Percentiles rank a stretch among this genome's conserved stretches.
phyloP scores from a whole-genome alignment of 208 protist genomes.

The Leishmania mexicana region DNA sequence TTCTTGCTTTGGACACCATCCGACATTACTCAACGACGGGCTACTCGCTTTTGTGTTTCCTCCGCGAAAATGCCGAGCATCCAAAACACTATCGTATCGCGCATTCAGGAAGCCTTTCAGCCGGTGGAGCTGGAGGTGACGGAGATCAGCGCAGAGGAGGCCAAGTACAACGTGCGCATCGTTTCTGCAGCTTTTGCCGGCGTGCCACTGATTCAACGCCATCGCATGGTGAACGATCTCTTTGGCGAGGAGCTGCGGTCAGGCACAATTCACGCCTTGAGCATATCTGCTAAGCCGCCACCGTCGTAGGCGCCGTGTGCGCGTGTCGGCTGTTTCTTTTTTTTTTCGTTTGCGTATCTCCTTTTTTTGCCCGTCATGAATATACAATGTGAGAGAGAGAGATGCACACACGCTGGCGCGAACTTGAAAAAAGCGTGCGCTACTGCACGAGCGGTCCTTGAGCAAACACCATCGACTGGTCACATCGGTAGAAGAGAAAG shows the following conservation, averaged over 20 bases:
- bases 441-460: not conserved
- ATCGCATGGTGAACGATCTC: constrained; percentile 73
- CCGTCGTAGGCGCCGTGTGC: not conserved
- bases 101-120: constrained; percentile 44
- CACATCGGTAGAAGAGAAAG: not conserved
- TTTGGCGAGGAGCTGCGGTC: constrained; percentile 74
- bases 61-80: constrained; percentile 12
- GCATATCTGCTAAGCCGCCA: constrained; percentile 60
- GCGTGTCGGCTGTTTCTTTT: not conserved
- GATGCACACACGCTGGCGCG: not conserved
- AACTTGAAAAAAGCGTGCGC: not conserved
- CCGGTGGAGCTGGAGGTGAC: constrained; percentile 48
- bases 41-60: not conserved
- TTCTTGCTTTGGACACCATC: not conserved
- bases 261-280: constrained; percentile 74
- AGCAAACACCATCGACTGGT: not conserved
- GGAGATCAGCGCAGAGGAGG: constrained; percentile 47
- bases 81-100: constrained; percentile 29
- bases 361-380: not conserved
- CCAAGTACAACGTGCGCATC: constrained; percentile 71
- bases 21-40: not conserved
- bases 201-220: constrained; percentile 62
- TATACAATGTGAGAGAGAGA: no score
- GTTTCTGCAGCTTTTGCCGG: constrained; percentile 54
- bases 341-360: not conserved